These are phyloP conservation scores for Mortierella sp. DNA, from an alignment of 371 early-diverging fungal species.

Conservation along the genomic window DNA sequence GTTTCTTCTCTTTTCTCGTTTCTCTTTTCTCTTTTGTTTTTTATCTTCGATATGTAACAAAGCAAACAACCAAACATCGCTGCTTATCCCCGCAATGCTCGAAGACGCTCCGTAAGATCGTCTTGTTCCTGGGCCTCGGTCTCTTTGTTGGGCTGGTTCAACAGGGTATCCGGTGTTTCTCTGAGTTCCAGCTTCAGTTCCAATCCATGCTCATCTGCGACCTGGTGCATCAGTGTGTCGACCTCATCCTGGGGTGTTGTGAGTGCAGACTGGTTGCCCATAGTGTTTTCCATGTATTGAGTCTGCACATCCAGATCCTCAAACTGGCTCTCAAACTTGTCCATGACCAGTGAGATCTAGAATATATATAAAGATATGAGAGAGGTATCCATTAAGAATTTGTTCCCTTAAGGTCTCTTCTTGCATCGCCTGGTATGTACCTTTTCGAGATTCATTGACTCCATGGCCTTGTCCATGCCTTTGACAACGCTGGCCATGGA, in stretches of 20 bases:
- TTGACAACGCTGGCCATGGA: conserved; percentile 90
- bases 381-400: too few species aligned
- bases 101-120: conserved; percentile 74
- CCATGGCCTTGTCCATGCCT: conserved; percentile 93
- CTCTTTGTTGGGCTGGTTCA: conserved; percentile 28
- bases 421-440: too few species aligned
- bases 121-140: conserved; percentile 66
- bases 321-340: conserved; percentile 93
- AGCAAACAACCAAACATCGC: not conserved
- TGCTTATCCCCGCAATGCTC: conserved; percentile 45
- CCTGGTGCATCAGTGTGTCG: conserved; percentile 92
- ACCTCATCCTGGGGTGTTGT: conserved; percentile 93
- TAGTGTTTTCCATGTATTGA: conserved; percentile 90
- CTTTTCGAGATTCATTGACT: conserved; percentile 93
- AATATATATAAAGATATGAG: not conserved
- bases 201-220: conserved; percentile 94
- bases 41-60: too few species aligned
- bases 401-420: too few species aligned
- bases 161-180: conserved; percentile 59
- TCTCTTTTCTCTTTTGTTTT: too few species aligned
- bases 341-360: conserved; percentile 93
- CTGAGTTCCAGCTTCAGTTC: conserved; percentile 77
- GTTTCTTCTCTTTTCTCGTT: too few species aligned
- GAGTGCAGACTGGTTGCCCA: conserved; percentile 87
- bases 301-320: conserved; percentile 96